Base-by-base conservation (phyloP, 2,329 filamentous ascomycete species). In the Fusarium buharicum region DNA sequence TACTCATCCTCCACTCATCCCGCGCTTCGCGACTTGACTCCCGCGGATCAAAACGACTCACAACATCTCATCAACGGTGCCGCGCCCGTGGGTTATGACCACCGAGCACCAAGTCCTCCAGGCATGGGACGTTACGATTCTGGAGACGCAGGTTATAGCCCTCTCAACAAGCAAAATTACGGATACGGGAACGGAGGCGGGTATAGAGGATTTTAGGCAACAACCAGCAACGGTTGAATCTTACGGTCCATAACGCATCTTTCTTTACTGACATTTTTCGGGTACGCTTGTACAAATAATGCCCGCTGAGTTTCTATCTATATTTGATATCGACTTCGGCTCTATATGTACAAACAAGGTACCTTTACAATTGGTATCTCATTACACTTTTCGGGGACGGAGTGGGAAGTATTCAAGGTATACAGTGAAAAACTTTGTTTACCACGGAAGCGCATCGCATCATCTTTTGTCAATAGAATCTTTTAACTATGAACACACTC, bases 51-150 rank as follows among this genome's bases (percentile, higher is more conserved):
- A 57, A 70, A 74, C 28, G 76, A 74, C 48, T 72, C 73, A 7
- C 76, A 79, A 28, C 73, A 71, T 46, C 74, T 83, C 14, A 67
- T 81, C 13, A 56, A 68, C 12, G 70, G 74, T 38, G 78, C 79
- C 1, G 79, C 79, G 27, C 78, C 80, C 3, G 71, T 78, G 14
- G 72, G 73, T n/a, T 69, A 67, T 53, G 58, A 72, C 73, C 75
- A 37, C 64, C 43, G 59, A 52, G 36, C 62, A 36, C 48, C 64
- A 48, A 53, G 52, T 36, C 45, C 65, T 40, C 52, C 55, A 13
- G 62, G 60, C 6, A 24, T 56, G 33, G 64, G 59, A 20, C 59
- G 57, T 7, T 66, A 64, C 36, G 57, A 64, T 34, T 62, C 48
- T 40, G 67, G 62, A 16, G 62, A 69, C 27, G 64, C 56, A 9